Evolutionary conservation across 148 eudicot genomes (phyloP).

Genomic region (Camellia lanceoleosa): DNA sequence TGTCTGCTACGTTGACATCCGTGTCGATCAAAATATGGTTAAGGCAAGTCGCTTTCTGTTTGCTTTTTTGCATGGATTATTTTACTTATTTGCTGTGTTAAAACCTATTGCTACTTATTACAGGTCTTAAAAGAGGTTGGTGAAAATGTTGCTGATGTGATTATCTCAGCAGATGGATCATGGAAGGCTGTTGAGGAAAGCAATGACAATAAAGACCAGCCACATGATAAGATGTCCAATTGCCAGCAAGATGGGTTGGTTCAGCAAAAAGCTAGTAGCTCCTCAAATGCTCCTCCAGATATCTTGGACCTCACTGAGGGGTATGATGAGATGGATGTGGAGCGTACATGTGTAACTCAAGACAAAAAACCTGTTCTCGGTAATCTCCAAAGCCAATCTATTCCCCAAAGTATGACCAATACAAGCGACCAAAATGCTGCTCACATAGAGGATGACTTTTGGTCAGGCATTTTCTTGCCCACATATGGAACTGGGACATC

Average conservation of each 20-base stretch:
- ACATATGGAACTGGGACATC: constrained; percentile 23
- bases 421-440: constrained; percentile 36
- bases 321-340: constrained; percentile 48
- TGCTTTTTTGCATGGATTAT: neutral
- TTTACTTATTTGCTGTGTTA: neutral
- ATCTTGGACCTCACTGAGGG: constrained; percentile 70
- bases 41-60: constrained; percentile 53
- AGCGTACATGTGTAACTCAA: constrained; percentile 25
- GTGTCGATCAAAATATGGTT: constrained; percentile 73
- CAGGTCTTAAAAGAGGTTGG: constrained; percentile 72
- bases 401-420: constrained; percentile 21
- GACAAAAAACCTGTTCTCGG: constrained; percentile 50
- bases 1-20: constrained; percentile 71
- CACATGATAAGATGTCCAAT: constrained; percentile 26
- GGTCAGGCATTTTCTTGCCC: constrained; percentile 34
- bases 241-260: constrained; percentile 26
- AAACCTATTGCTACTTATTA: constrained; percentile 11
- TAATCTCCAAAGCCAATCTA: constrained; percentile 28
- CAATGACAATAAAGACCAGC: constrained; percentile 36
- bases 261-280: constrained; percentile 23
- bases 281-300: constrained; percentile 27
- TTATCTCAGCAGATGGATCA: constrained; percentile 66
- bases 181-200: constrained; percentile 56
- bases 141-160: constrained; percentile 54
- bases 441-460: constrained; percentile 29